Conservation (phyloP, 768 basidiomycete genomes). For the Rhodotorula kratochvilovae region DNA sequence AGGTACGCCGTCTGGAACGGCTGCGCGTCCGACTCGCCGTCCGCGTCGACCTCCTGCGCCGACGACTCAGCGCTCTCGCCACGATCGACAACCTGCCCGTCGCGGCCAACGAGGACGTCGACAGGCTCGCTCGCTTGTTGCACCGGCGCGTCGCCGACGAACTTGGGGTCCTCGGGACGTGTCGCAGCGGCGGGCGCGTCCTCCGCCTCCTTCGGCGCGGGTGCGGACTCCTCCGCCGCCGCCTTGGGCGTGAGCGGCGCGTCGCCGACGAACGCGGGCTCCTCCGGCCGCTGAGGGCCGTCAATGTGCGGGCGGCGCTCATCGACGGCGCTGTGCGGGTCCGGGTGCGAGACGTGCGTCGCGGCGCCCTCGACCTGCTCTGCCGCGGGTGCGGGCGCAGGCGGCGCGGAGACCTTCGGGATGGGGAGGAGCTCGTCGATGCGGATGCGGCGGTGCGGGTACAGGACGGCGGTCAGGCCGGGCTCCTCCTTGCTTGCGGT, state of each 20-base stretch:
- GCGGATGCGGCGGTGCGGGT: conserved; percentile 82
- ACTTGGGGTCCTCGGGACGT: too few relatives aligned
- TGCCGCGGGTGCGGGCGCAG: not conserved
- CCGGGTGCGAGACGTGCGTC: conserved; percentile 44
- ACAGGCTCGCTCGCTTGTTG: not conserved
- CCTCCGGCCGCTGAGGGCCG: conserved; percentile 6
- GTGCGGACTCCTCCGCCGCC: not conserved
- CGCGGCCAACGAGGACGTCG: conserved; percentile 9
- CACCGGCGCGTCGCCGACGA: conserved; percentile 11
- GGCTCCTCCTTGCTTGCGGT: conserved; percentile 57
- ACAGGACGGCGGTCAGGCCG: conserved; percentile 87
- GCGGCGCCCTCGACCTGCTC: conserved; percentile 48
- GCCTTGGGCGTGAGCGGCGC: conserved; percentile 3
- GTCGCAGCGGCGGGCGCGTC: conserved; percentile 29
- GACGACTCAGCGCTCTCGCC: not conserved
- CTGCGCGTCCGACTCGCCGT: conserved; percentile 47
- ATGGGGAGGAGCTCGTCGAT: conserved; percentile 77
- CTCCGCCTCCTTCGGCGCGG: conserved; percentile 51
- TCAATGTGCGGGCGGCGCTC: conserved; percentile 18
- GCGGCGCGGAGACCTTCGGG: not conserved
- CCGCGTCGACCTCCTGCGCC: too few relatives aligned
- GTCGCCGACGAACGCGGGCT: conserved; percentile 6
- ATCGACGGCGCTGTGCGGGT: conserved; percentile 32
- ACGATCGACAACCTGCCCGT: not conserved
- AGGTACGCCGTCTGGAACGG: conserved; percentile 79